Percentiles rank a stretch among this genome's conserved stretches.
phyloP scores from a whole-genome alignment of 164 flowering plant species.

The Vitis rupestris region DNA sequence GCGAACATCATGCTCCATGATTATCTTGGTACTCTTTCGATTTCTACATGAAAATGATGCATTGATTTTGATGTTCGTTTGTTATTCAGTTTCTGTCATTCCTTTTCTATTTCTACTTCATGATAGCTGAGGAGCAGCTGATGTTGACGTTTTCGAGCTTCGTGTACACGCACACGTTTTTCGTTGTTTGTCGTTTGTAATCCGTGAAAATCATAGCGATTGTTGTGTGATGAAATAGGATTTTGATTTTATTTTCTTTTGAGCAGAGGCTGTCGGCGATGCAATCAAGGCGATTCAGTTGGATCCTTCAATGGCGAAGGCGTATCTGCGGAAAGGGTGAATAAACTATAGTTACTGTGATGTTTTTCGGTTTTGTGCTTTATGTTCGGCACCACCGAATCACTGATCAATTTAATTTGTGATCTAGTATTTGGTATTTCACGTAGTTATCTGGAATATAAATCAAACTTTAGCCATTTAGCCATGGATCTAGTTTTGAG shows the following conservation, averaged over 20 bases:
- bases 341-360: too few species aligned
- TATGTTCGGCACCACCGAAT: not conserved
- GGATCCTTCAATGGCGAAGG: slow-evolving; percentile 66
- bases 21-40: slow-evolving; percentile 43
- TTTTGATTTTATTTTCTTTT: slow-evolving; percentile 1
- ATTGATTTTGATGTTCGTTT: not conserved
- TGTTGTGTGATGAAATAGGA: too few species aligned
- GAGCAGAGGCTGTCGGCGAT: slow-evolving; percentile 82
- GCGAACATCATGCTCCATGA: slow-evolving; percentile 60
- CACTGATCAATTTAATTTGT: not conserved
- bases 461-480: too few species aligned
- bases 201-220: too few species aligned
- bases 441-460: too few species aligned
- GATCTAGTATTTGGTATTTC: not conserved
- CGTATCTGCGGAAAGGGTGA: slow-evolving; percentile 82
- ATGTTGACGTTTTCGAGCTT: not conserved
- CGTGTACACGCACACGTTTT: too few species aligned
- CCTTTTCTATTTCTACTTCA: too few species aligned
- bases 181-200: too few species aligned
- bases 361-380: not conserved
- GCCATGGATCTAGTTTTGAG: too few species aligned
- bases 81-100: not conserved
- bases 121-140: too few species aligned
- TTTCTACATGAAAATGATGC: not conserved
- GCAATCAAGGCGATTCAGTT: slow-evolving; percentile 69